These are phyloP conservation scores for Ogataea trehalophila DNA, from an alignment of 805 yeast species.

Conservation along the genomic window DNA sequence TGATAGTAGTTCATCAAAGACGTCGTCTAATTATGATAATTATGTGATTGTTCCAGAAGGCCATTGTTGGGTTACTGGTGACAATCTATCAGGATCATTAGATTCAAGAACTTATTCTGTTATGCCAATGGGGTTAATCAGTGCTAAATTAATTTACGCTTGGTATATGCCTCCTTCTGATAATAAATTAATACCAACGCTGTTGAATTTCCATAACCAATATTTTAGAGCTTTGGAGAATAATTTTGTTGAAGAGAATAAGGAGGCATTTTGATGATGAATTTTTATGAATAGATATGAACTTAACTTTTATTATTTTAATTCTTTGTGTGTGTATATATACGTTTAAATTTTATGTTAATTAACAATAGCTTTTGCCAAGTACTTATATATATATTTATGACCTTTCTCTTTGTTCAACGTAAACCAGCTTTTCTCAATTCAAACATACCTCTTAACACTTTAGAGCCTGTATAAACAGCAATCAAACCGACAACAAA, in stretches of 20 bases:
- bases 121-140: conserved; percentile 82
- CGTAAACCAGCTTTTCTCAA: conserved; percentile 27
- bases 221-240: conserved; percentile 55
- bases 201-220: conserved; percentile 35
- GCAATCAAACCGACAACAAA: conserved; percentile 49
- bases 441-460: conserved; percentile 39
- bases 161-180: conserved; percentile 29
- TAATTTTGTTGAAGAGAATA: conserved; percentile 37
- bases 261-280: background rate
- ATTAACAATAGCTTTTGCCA: background rate
- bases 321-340: background rate
- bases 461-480: conserved; percentile 60
- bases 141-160: conserved; percentile 82
- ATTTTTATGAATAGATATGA: background rate
- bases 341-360: no score
- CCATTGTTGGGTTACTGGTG: conserved; percentile 97
- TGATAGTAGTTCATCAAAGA: conserved; percentile 1
- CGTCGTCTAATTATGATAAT: conserved; percentile 32
- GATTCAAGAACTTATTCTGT: conserved; percentile 89
- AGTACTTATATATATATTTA: background rate
- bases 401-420: conserved; percentile 1
- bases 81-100: conserved; percentile 77
- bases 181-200: conserved; percentile 27
- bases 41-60: conserved; percentile 84
- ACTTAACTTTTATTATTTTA: background rate